Conservation (phyloP, 352 stramenopile genomes). For the Pythium periplocum region DNA sequence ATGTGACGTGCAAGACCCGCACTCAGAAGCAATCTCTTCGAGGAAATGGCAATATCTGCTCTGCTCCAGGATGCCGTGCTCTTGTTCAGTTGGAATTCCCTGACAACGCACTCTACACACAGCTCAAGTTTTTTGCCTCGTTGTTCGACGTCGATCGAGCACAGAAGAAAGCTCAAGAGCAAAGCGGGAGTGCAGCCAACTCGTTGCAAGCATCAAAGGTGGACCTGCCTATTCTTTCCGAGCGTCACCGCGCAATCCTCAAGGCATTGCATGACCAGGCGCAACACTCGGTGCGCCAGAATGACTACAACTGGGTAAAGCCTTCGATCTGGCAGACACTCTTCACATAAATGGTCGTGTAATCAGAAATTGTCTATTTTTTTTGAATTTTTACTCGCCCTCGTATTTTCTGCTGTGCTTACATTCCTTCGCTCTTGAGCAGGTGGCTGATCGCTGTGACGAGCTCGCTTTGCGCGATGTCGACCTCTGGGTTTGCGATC, state of each 20-base stretch:
- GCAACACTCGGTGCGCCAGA: slow-evolving; percentile 68
- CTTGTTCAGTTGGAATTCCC: slow-evolving; percentile 85
- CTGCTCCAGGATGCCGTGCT: slow-evolving; percentile 89
- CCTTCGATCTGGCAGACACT: slow-evolving; percentile 87
- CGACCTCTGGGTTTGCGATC: slow-evolving; percentile 89
- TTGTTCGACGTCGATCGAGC: slow-evolving; percentile 93
- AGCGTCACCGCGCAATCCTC: slow-evolving; percentile 69
- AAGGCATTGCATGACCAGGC: slow-evolving; percentile 76
- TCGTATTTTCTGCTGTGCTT: slow-evolving; percentile 5
- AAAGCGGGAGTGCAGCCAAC: slow-evolving; percentile 33
- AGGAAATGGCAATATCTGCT: slow-evolving; percentile 91
- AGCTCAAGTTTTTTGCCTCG: slow-evolving; percentile 97
- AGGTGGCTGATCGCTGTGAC: slow-evolving; percentile 77
- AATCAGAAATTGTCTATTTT: background rate
- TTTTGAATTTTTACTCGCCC: background rate
- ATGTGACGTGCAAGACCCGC: slow-evolving; percentile 91
- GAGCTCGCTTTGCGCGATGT: slow-evolving; percentile 85
- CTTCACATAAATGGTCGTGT: slow-evolving; percentile 43
- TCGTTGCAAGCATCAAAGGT: slow-evolving; percentile 12
- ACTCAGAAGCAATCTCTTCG: slow-evolving; percentile 95
- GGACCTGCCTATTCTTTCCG: slow-evolving; percentile 46
- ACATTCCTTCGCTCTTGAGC: slow-evolving; percentile 82
- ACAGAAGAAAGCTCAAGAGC: slow-evolving; percentile 72
- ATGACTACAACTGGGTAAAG: slow-evolving; percentile 94
- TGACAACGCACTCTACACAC: slow-evolving; percentile 91